A percentile compares a stretch with the other conserved stretches of the same genome.
These are phyloP conservation scores for Lyophyllum atratum DNA, from an alignment of 768 basidiomycete genomes.

Conservation along the genomic window DNA sequence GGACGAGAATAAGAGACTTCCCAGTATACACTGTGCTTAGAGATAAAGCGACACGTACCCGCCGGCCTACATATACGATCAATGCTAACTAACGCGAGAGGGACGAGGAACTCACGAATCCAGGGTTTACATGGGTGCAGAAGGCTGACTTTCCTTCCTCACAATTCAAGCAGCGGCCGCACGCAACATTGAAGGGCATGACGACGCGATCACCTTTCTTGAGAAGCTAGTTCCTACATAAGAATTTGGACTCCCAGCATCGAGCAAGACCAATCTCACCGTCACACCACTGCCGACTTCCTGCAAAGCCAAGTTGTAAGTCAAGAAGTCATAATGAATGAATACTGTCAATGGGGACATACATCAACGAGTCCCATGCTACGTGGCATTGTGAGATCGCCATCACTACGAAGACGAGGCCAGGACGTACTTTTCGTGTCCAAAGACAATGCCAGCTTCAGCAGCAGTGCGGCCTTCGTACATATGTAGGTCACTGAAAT, in stretches of 20 bases:
- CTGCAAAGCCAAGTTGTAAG: slow-evolving; percentile 18
- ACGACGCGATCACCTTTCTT: slow-evolving; percentile 62
- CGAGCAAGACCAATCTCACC: slow-evolving; percentile 23
- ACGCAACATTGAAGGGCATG: slow-evolving; percentile 62
- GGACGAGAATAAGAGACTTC: too few relatives aligned
- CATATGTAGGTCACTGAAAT: slow-evolving; percentile 46
- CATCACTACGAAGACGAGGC: neutral
- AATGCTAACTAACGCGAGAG: neutral
- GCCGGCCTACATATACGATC: slow-evolving; percentile 38
- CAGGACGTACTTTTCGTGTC: slow-evolving; percentile 54
- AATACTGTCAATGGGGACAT: slow-evolving; percentile 6
- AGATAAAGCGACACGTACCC: slow-evolving; percentile 31
- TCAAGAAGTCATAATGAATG: neutral
- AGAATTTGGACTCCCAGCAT: neutral
- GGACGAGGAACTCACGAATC: slow-evolving; percentile 42
- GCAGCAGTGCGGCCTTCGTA: slow-evolving; percentile 58
- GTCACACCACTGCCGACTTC: slow-evolving; percentile 47
- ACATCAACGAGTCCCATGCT: slow-evolving; percentile 56
- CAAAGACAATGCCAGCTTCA: slow-evolving; percentile 50
- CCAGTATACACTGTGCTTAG: too few relatives aligned
- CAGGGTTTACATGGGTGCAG: slow-evolving; percentile 59
- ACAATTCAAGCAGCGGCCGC: slow-evolving; percentile 59
- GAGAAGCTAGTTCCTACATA: slow-evolving; percentile 33
- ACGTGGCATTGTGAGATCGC: neutral
- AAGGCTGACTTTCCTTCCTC: slow-evolving; percentile 55